Percentiles rank a stretch among this genome's conserved stretches.
Conservation (phyloP, 768 basidiomycete species). For the Tricholoma matsutake region DNA sequence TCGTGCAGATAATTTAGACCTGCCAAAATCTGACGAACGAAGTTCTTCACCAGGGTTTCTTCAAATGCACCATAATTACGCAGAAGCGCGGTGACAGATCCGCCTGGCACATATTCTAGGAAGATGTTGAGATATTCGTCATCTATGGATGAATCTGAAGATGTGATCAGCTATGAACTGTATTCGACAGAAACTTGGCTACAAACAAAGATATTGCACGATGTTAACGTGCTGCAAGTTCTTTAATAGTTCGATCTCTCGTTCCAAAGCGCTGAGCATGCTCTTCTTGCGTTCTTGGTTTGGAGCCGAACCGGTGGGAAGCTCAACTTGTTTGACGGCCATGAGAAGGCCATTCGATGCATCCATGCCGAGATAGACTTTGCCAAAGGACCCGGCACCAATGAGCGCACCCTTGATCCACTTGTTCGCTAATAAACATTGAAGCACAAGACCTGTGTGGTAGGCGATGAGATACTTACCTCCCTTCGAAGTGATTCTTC, state of each 20-base stretch:
- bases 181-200: neutral
- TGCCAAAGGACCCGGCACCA: constrained; percentile 92
- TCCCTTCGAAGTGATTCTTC: constrained; percentile 51
- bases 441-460: neutral
- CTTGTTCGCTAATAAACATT: constrained; percentile 61
- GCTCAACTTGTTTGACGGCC: constrained; percentile 97
- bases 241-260: constrained; percentile 92
- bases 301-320: constrained; percentile 76
- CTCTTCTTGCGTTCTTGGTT: constrained; percentile 92
- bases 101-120: constrained; percentile 94
- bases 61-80: constrained; percentile 94
- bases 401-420: constrained; percentile 98
- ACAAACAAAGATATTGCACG: constrained; percentile 94
- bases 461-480: constrained; percentile 29
- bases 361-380: constrained; percentile 95
- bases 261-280: constrained; percentile 89
- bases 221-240: constrained; percentile 94
- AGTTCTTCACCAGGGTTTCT: constrained; percentile 87
- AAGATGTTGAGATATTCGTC: constrained; percentile 93
- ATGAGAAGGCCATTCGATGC: constrained; percentile 86
- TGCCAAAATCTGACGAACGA: constrained; percentile 86
- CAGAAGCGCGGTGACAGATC: constrained; percentile 86
- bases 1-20: constrained; percentile 91
- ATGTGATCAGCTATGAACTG: constrained; percentile 5
- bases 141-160: constrained; percentile 87